These are phyloP conservation scores for Blastobotrys robertii DNA, from an alignment of 805 yeast genomes.

Conservation along the genomic window DNA sequence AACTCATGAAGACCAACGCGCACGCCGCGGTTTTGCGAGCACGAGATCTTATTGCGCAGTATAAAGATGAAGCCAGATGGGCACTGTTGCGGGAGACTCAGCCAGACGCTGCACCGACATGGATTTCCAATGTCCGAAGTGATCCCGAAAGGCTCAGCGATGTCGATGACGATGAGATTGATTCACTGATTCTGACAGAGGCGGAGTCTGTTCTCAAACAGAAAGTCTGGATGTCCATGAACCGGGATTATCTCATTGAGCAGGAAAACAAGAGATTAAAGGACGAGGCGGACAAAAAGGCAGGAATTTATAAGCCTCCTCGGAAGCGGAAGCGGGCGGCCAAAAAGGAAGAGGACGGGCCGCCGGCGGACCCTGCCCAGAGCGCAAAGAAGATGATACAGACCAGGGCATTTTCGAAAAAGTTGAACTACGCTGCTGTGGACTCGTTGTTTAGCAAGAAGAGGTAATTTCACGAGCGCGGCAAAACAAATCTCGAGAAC, in stretches of 20 bases:
- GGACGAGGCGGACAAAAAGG: slow-evolving; percentile 74
- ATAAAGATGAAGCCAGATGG: too few relatives aligned
- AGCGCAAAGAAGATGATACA: slow-evolving; percentile 69
- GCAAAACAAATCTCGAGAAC: neutral
- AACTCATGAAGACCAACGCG: neutral
- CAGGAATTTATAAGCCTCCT: slow-evolving; percentile 58
- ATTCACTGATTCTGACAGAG: slow-evolving; percentile 46
- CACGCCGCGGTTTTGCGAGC: neutral
- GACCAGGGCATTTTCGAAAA: slow-evolving; percentile 71
- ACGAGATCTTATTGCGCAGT: too few relatives aligned
- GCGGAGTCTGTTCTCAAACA: slow-evolving; percentile 71
- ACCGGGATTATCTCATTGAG: slow-evolving; percentile 74
- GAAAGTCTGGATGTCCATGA: slow-evolving; percentile 80
- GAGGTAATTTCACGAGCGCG: neutral
- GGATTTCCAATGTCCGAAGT: slow-evolving; percentile 42
- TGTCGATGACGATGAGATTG: slow-evolving; percentile 76
- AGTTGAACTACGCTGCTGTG: slow-evolving; percentile 81
- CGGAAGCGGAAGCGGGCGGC: slow-evolving; percentile 29
- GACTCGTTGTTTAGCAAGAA: slow-evolving; percentile 30
- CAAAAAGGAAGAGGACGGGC: slow-evolving; percentile 16
- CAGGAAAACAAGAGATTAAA: slow-evolving; percentile 80
- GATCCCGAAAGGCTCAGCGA: slow-evolving; percentile 59
- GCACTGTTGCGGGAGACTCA: too few relatives aligned
- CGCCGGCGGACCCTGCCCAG: slow-evolving; percentile 53
- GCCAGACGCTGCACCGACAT: slow-evolving; percentile 8